A percentile compares a stretch with the other conserved stretches of the same genome.
Conservation (phyloP, 2,329 filamentous ascomycete species). For the Ophiostoma sp. region DNA sequence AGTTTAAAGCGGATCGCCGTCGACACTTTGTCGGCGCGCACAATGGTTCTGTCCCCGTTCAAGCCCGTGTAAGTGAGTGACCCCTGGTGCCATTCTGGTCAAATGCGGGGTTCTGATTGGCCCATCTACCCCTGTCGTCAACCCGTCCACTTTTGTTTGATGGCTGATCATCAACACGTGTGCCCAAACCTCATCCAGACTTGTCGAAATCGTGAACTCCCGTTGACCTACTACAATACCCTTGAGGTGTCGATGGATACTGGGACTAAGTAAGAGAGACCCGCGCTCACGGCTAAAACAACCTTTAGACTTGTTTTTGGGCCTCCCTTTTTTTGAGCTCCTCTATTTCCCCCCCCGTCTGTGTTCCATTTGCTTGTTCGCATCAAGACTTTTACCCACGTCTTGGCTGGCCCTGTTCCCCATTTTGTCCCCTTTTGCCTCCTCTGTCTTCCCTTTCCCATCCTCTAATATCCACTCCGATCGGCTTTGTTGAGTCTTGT, state of each 20-base stretch:
- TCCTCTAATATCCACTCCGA: neutral
- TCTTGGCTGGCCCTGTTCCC: neutral
- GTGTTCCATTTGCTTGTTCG: neutral
- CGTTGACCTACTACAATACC: neutral
- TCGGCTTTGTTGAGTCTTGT: neutral
- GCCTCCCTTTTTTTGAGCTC: neutral
- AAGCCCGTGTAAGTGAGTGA: neutral
- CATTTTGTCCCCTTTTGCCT: neutral
- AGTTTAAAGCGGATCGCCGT: neutral
- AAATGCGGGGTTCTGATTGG: neutral
- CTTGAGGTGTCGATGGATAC: neutral
- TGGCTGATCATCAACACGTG: conserved; percentile 20
- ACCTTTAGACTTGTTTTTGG: conserved; percentile 1
- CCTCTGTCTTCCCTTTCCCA: neutral
- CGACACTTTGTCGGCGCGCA: neutral
- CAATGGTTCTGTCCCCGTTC: neutral
- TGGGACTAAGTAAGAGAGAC: neutral
- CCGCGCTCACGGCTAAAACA: neutral
- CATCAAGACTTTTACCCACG: neutral
- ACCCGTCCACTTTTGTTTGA: neutral
- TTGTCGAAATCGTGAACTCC: conserved; percentile 18
- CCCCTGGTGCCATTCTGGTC: neutral
- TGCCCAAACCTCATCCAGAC: conserved; percentile 14
- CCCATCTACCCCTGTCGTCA: neutral
- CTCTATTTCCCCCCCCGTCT: neutral